Evolutionary conservation across 2,329 filamentous ascomycete species (phyloP), one percentile per base, ranked within the genome.

Genomic region (Mariannaea elegans): DNA sequence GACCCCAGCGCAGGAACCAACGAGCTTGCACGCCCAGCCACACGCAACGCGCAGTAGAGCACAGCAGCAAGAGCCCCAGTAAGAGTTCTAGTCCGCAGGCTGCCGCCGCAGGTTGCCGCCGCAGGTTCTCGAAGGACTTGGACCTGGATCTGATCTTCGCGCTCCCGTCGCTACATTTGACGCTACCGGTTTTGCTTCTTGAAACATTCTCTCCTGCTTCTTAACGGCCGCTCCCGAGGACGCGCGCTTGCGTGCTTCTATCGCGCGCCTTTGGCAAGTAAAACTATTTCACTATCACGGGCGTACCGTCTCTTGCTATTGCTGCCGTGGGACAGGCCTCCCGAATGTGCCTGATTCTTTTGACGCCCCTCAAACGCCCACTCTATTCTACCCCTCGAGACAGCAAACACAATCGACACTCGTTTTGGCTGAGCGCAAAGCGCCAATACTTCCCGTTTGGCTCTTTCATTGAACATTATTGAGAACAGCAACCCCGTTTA

Each of bases 171-270:
- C 52, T 54, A 59, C 61, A 31, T 49, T 49, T 27, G 21, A 62
- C 55, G 54, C 57, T 44, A 55, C 51, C 58, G 49, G 50, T 19
- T 57, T 68, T 60, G 56, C 59, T 65, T 66, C 65, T 61, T 62
- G 64, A 41, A 39, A 61, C 59, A 39, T 61, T 64, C 64, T 47
- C 59, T 62, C 51, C 56, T 50, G 56, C 60, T 57, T 63, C 48
- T 57, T 53, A 61, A 49, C 65, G 41, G 62, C 60, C 54, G 45
- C 47, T 50, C 29, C 52, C 45, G 52, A 57, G 60, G 32, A 50
- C 54, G 59, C 56, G 65, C 63, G 64, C 59, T 62, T 58, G 58
- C 55, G 48, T 63, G 59, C 56, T 61, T 44, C 56, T 63, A 49
- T 48, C 56, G 61, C 52, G 60, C 32, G 55, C 56, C 52, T 53